A percentile compares a stretch with the other conserved stretches of the same genome.
These are phyloP conservation scores for Paxillus ammoniavirescens DNA, from an alignment of 768 basidiomycete species.

Conservation along the genomic window DNA sequence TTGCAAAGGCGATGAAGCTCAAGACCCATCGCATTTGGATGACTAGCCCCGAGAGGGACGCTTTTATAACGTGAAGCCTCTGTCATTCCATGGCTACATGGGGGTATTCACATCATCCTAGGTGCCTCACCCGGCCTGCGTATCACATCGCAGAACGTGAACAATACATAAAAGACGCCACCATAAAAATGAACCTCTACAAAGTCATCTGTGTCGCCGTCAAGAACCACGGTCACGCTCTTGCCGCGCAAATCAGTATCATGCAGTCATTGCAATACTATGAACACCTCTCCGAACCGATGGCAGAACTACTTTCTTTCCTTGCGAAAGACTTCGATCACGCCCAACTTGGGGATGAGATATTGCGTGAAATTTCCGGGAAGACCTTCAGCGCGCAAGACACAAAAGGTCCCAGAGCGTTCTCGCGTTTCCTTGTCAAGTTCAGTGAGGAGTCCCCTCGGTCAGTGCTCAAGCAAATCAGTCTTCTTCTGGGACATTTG, in stretches of 20 bases:
- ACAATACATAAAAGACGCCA: conserved; percentile 76
- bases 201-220: conserved; percentile 90
- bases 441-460: conserved; percentile 80
- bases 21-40: conserved; percentile 86
- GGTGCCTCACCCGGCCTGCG: conserved; percentile 85
- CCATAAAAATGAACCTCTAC: conserved; percentile 74
- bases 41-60: conserved; percentile 80
- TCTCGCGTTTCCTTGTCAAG: conserved; percentile 79
- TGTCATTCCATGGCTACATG: not conserved
- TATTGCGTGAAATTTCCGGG: conserved; percentile 82
- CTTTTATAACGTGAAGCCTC: conserved; percentile 62
- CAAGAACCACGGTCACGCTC: conserved; percentile 83
- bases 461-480: conserved; percentile 85
- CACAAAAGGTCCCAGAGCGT: conserved; percentile 81
- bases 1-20: conserved; percentile 67
- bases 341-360: conserved; percentile 85
- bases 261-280: conserved; percentile 91
- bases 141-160: conserved; percentile 88
- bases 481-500: conserved; percentile 77
- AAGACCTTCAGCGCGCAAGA: conserved; percentile 81
- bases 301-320: conserved; percentile 85
- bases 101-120: conserved; percentile 28
- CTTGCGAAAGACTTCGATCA: conserved; percentile 87
- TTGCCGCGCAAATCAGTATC: conserved; percentile 85
- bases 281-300: conserved; percentile 90